Evolutionary conservation across 1,139 yeast species (phyloP), one percentile per base, ranked within the genome.

Genomic region (Candida sojae): DNA sequence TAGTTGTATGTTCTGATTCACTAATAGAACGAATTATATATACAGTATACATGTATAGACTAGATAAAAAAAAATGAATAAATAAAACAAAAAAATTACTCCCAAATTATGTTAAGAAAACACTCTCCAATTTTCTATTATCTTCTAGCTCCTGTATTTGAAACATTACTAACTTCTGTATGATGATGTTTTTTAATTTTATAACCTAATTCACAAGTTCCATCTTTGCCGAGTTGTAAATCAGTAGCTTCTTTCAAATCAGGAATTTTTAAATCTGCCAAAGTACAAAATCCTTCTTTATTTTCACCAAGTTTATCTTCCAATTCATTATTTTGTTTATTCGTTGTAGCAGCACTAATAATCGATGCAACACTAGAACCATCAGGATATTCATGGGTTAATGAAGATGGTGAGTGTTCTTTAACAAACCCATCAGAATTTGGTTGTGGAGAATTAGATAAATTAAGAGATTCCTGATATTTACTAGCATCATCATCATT

Each of bases 181-280:
- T 76, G 81, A 56, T 74, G 78, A 55, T 76, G 81, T 56, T 67
- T 74, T 51, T 64, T 73, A 42, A 76, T 63, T 53, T 62, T 70
- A 53, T 75, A 76, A 2, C 81, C 81, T 48, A 75, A 66, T 33
- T 74, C 75, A 55, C 80, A 74, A 42, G 60, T 46, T 2, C 79
- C 79, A 50, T 56, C 61, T 28, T 60, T 48, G 46, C 71, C 77
- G 51, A 49, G 45, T 32, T 42, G 54, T 49, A 54, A 50, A 42
- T 58, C 57, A 6, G 52, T 39, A 9, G 48, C 43, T n/a, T 43
- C 43, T 23, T 44, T 46, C 11, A 51, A 45, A 5, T 41, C 33
- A n/a, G 43, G 44, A 8, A 38, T 38, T 31, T 49, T 46, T 17
- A 51, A 45, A 39, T 52, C 54, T n/a, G 40, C 39, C n/a, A 51